Evolutionary conservation across 225 moss, liverwort and hornwort species (phyloP).

Genomic region (Sphagnum tenellum): DNA sequence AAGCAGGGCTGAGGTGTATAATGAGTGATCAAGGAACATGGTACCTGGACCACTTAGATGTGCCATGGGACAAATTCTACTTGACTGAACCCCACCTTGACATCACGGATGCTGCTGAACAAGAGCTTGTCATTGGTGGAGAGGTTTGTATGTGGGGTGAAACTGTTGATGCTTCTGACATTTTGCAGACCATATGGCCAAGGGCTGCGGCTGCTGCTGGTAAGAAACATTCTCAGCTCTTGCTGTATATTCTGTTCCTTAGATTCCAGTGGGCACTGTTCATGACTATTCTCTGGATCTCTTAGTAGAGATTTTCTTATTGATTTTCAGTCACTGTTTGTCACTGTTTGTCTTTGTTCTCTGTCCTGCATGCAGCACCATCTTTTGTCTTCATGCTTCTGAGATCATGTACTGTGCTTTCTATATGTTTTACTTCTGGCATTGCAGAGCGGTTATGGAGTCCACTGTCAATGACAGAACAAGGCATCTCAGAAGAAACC

Average conservation of each 20-base stretch:
- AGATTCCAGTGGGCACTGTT: background rate
- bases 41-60: slow-evolving; percentile 94
- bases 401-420: background rate
- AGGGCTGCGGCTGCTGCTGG: slow-evolving; percentile 96
- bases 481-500: slow-evolving; percentile 26
- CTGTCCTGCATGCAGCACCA: too few relatives aligned
- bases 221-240: slow-evolving; percentile 5
- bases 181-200: slow-evolving; percentile 92
- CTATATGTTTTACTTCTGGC: background rate
- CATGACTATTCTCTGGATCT: background rate
- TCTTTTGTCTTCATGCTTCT: background rate
- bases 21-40: slow-evolving; percentile 83
- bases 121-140: slow-evolving; percentile 61
- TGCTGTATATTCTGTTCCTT: background rate
- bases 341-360: too few relatives aligned
- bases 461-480: slow-evolving; percentile 28
- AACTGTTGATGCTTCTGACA: slow-evolving; percentile 64
- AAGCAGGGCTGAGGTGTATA: slow-evolving; percentile 57
- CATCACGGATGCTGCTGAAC: slow-evolving; percentile 28
- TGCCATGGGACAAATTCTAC: slow-evolving; percentile 63
- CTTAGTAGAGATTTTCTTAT: background rate
- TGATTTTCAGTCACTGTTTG: background rate
- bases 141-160: slow-evolving; percentile 99
- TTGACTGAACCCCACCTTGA: slow-evolving; percentile 53
- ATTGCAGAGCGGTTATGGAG: slow-evolving; percentile 86